phyloP scores from a whole-genome alignment of 2,329 filamentous ascomycete genomes.

The Didymosphaeria variabile region DNA sequence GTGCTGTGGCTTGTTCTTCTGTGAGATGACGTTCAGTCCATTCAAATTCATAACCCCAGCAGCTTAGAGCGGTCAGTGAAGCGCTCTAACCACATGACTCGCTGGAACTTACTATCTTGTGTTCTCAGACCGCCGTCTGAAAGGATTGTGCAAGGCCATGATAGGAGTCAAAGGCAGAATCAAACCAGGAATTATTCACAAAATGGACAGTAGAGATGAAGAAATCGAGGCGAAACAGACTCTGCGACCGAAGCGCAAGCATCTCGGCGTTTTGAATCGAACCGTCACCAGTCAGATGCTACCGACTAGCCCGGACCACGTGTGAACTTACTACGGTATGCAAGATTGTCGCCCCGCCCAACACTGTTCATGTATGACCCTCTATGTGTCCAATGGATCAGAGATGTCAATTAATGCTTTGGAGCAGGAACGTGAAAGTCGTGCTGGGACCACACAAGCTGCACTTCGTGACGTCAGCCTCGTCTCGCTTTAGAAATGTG shows the following conservation, averaged over 20 bases:
- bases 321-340: constrained; percentile 22
- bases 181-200: background rate
- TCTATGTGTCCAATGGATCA: constrained; percentile 11
- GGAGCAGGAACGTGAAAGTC: background rate
- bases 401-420: constrained; percentile 3
- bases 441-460: background rate
- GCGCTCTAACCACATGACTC: constrained; percentile 22
- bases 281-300: constrained; percentile 45
- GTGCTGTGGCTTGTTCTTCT: constrained; percentile 64
- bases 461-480: background rate
- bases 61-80: constrained; percentile 42
- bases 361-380: constrained; percentile 14
- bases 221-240: background rate
- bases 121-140: constrained; percentile 53
- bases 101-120: constrained; percentile 51
- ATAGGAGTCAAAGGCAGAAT: background rate
- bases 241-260: background rate
- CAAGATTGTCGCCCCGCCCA: constrained; percentile 17
- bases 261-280: constrained; percentile 12
- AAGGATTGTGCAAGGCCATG: constrained; percentile 57
- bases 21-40: constrained; percentile 73
- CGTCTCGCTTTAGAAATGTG: background rate
- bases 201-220: background rate
- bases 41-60: constrained; percentile 74
- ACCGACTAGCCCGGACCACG: constrained; percentile 35